These are phyloP conservation scores for Smittium mucronatum DNA, from an alignment of 371 early-diverging fungal genomes.

Conservation along the genomic window DNA sequence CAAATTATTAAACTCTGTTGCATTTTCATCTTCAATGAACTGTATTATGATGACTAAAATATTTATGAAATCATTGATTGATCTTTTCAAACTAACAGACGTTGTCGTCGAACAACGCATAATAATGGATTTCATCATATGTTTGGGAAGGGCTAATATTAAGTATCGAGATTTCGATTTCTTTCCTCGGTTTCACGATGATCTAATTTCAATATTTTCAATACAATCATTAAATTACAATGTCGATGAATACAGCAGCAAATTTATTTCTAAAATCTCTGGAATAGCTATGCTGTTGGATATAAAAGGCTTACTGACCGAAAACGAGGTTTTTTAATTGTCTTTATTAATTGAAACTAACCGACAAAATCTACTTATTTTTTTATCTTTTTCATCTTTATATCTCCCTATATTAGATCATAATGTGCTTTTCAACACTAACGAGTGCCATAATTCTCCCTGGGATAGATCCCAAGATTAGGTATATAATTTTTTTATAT, in stretches of 20 bases:
- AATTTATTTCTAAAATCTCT: background rate
- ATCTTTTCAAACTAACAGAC: background rate
- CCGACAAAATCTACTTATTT: no score
- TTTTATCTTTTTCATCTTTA: no score
- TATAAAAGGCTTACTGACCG: background rate
- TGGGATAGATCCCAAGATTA: background rate
- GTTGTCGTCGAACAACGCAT: background rate
- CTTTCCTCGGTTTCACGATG: background rate
- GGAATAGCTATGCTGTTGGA: background rate
- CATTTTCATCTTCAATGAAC: background rate
- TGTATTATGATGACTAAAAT: background rate
- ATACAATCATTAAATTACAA: background rate
- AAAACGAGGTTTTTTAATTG: background rate
- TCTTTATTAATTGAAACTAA: no score
- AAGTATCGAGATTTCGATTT: background rate
- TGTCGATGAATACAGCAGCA: background rate
- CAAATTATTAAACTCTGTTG: background rate
- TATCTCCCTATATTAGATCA: background rate
- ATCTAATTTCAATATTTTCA: background rate
- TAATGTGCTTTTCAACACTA: background rate
- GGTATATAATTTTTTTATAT: background rate
- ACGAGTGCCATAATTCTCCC: background rate
- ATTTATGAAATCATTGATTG: background rate
- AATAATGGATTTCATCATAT: background rate
- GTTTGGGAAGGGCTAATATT: background rate